A percentile compares a stretch with the other conserved stretches of the same genome.
These are phyloP conservation scores for Soucietia sequanensis DNA, from an alignment of 805 yeast species.

Conservation along the genomic window DNA sequence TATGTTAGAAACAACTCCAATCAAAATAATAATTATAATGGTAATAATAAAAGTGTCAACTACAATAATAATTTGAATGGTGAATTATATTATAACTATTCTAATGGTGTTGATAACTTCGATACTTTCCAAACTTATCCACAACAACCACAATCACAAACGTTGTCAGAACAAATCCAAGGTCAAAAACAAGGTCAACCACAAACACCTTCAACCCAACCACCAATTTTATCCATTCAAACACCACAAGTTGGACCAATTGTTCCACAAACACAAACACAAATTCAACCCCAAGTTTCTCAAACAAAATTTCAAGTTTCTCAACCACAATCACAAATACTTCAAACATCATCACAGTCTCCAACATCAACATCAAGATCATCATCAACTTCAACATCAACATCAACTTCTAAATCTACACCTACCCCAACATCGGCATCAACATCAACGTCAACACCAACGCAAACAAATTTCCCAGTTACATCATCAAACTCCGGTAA, in stretches of 20 bases:
- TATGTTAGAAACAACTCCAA: constrained; percentile 1
- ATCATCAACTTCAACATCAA: constrained; percentile 3
- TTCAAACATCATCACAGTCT: neutral
- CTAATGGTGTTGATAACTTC: too few species aligned
- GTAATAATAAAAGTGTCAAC: neutral
- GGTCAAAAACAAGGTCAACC: constrained; percentile 1
- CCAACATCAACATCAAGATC: constrained; percentile 1
- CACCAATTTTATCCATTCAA: too few species aligned
- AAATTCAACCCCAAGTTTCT: too few species aligned
- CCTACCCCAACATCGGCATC: too few species aligned
- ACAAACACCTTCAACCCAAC: neutral
- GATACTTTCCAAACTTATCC: too few species aligned
- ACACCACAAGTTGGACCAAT: too few species aligned
- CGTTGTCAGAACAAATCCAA: too few species aligned
- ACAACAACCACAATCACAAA: too few species aligned
- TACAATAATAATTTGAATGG: too few species aligned
- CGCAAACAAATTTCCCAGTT: constrained; percentile 11
- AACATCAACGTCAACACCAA: constrained; percentile 6
- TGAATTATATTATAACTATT: too few species aligned
- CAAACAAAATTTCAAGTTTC: neutral
- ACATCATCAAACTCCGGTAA: constrained; percentile 3
- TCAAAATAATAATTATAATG: neutral
- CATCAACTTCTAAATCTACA: neutral
- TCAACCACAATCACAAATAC: neutral
- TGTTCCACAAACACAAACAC: too few species aligned